Percentiles rank a stretch among this genome's conserved stretches.
Conservation (phyloP, 2,329 filamentous ascomycete genomes). For the Fusarium oxysporum region DNA sequence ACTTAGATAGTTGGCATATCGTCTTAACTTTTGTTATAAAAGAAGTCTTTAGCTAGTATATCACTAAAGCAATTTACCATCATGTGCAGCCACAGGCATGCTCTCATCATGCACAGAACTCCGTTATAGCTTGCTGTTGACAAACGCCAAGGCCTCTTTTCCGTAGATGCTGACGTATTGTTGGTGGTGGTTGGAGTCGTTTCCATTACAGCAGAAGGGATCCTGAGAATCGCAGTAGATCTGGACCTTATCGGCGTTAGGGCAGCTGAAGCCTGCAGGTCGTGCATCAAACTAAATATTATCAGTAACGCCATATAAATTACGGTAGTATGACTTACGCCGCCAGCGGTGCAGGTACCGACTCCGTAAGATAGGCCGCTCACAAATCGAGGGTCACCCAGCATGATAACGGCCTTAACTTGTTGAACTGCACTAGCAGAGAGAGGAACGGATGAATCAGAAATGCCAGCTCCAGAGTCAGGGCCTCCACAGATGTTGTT, state of each 20-base stretch:
- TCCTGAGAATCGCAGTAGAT: constrained; percentile 74
- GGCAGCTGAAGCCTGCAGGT: constrained; percentile 67
- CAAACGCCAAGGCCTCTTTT: constrained; percentile 67
- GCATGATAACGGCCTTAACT: constrained; percentile 73
- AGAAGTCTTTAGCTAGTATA: no score
- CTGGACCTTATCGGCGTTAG: constrained; percentile 64
- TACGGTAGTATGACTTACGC: constrained; percentile 56
- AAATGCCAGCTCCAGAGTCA: constrained; percentile 58
- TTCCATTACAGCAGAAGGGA: constrained; percentile 75
- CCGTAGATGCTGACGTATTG: constrained; percentile 74
- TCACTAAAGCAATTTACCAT: no score
- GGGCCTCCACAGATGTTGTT: constrained; percentile 72
- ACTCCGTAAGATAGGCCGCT: constrained; percentile 68
- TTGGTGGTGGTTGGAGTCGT: constrained; percentile 69
- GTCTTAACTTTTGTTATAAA: no score
- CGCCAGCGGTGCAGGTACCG: constrained; percentile 67
- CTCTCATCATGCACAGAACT: no score
- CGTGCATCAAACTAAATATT: constrained; percentile 68
- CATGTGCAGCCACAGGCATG: no score
- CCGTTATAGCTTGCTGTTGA: constrained; percentile 55
- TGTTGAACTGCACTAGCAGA: constrained; percentile 61
- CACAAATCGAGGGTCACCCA: constrained; percentile 71
- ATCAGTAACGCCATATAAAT: accelerated
- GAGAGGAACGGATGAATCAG: constrained; percentile 57
- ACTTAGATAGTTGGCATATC: no score